Percentiles rank a stretch among this genome's conserved stretches.
These are phyloP conservation scores for Candida ulmi DNA, from an alignment of 805 yeast genomes.

Conservation along the genomic window DNA sequence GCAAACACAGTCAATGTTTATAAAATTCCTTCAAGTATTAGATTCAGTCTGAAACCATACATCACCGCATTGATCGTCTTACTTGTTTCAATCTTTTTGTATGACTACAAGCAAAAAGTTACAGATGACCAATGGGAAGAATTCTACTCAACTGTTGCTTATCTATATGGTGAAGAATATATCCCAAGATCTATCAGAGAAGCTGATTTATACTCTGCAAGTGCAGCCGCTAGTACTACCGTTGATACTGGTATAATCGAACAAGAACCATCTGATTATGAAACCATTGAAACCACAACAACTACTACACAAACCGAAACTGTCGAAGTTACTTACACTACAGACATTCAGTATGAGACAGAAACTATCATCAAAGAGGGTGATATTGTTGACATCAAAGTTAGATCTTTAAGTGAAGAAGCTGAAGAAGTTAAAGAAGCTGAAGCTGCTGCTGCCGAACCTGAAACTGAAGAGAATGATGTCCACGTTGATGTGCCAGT, in stretches of 20 bases:
- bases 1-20: constrained; percentile 66
- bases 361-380: constrained; percentile 14
- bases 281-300: neutral
- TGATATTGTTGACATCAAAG: constrained; percentile 14
- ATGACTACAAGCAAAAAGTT: constrained; percentile 6
- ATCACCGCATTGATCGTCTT: constrained; percentile 8
- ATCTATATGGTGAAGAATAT: constrained; percentile 10
- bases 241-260: neutral
- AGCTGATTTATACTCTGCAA: neutral
- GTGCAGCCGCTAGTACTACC: neutral
- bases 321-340: neutral
- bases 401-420: neutral
- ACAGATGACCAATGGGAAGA: constrained; percentile 13
- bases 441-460: no score
- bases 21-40: constrained; percentile 46
- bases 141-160: constrained; percentile 7
- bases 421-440: no score
- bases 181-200: neutral
- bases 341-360: constrained; percentile 4
- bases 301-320: constrained; percentile 1
- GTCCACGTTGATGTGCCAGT: no score
- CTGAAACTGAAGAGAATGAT: no score
- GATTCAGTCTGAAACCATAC: constrained; percentile 6
- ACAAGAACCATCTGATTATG: neutral
- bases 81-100: constrained; percentile 4